Evolutionary conservation across 2,329 filamentous ascomycete species (phyloP).

Genomic region (Monosporascus sp.): DNA sequence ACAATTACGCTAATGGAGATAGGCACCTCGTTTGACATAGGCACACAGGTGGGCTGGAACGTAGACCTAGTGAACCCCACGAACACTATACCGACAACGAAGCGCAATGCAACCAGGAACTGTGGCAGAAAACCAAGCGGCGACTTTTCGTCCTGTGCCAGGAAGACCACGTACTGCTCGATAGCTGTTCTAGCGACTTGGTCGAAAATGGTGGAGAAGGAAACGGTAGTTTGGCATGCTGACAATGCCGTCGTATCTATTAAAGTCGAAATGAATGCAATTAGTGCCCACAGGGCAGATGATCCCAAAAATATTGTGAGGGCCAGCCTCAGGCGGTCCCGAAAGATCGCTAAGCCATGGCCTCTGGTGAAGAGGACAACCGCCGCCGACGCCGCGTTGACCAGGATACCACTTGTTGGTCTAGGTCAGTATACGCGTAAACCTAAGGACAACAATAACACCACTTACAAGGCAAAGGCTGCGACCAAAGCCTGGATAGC

Average conservation of each 20-base stretch:
- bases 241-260: slow-evolving; percentile 36
- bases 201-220: slow-evolving; percentile 50
- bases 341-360: slow-evolving; percentile 43
- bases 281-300: slow-evolving; percentile 48
- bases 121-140: slow-evolving; percentile 38
- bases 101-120: slow-evolving; percentile 38
- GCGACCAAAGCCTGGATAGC: slow-evolving; percentile 44
- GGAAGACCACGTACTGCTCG: slow-evolving; percentile 51
- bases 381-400: slow-evolving; percentile 45
- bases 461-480: slow-evolving; percentile 49
- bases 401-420: slow-evolving; percentile 44
- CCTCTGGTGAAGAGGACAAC: slow-evolving; percentile 40
- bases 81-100: slow-evolving; percentile 49
- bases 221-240: slow-evolving; percentile 46
- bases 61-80: slow-evolving; percentile 49
- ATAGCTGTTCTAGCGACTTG: slow-evolving; percentile 49
- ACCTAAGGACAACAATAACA: background rate
- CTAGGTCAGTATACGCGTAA: slow-evolving; percentile 2
- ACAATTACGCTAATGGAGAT: slow-evolving; percentile 40
- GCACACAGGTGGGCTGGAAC: slow-evolving; percentile 47
- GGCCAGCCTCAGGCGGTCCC: slow-evolving; percentile 59
- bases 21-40: slow-evolving; percentile 37
- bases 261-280: slow-evolving; percentile 45
- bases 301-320: slow-evolving; percentile 49
- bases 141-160: slow-evolving; percentile 32